phyloP scores from a whole-genome alignment of 495 filamentous ascomycete species.

The Penicillium canariense region DNA sequence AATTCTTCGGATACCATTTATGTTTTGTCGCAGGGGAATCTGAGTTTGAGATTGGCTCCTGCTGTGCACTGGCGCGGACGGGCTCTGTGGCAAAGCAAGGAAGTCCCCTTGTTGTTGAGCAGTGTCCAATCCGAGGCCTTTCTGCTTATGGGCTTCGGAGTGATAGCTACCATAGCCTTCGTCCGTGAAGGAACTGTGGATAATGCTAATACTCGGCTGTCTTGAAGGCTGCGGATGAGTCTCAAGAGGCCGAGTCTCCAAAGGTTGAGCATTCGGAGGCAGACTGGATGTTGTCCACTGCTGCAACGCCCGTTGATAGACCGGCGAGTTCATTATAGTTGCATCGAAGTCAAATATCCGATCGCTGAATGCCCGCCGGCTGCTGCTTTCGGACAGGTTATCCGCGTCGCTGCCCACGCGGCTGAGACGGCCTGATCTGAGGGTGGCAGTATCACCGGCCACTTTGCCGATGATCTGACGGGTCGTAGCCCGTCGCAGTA shows the following conservation, averaged over 20 bases:
- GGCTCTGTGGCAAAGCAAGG: conserved; percentile 20
- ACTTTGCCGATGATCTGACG: conserved; percentile 41
- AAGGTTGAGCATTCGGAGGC: conserved; percentile 14
- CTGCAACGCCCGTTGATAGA: conserved; percentile 29
- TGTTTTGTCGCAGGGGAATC: conserved; percentile 3
- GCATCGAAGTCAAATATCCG: conserved; percentile 37
- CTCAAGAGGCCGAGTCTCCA: conserved; percentile 9
- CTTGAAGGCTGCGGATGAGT: background rate
- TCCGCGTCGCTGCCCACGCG: conserved; percentile 25
- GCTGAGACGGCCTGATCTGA: conserved; percentile 30
- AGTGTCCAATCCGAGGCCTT: background rate
- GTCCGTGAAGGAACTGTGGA: conserved; percentile 19
- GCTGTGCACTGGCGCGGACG: conserved; percentile 25
- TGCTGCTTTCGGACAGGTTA: conserved; percentile 30
- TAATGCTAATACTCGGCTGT: background rate
- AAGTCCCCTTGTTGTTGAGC: conserved; percentile 8
- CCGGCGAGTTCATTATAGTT: conserved; percentile 23
- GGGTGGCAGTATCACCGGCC: conserved; percentile 40
- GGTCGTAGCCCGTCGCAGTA: conserved; percentile 36
- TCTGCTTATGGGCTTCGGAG: conserved; percentile 4
- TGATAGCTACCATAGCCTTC: conserved; percentile 25
- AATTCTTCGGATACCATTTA: conserved; percentile 19
- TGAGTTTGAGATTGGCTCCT: conserved; percentile 24
- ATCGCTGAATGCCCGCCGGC: conserved; percentile 27
- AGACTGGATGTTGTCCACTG: conserved; percentile 9